These are phyloP conservation scores for Parasarocladium wereldwijsianum DNA, from an alignment of 2,329 filamentous ascomycete species.

Conservation along the genomic window DNA sequence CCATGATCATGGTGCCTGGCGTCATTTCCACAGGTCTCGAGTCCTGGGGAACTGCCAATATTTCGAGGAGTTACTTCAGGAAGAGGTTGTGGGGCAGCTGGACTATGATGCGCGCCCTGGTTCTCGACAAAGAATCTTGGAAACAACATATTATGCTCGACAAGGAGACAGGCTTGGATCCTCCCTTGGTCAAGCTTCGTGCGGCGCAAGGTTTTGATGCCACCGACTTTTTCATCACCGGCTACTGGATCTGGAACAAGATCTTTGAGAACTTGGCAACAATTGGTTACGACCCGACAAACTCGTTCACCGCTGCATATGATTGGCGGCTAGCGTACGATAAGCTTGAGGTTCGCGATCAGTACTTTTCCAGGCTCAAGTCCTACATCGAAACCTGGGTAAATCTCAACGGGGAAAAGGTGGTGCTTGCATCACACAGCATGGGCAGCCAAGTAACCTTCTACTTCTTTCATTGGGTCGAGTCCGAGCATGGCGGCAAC, in stretches of 20 bases:
- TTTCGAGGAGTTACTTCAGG: constrained; percentile 79
- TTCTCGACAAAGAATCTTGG: constrained; percentile 87
- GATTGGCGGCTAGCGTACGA: constrained; percentile 88
- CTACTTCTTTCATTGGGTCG: constrained; percentile 70
- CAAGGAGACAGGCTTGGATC: constrained; percentile 78
- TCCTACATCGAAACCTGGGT: constrained; percentile 77
- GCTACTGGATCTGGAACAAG: constrained; percentile 99
- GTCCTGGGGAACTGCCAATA: constrained; percentile 84
- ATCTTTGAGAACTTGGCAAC: constrained; percentile 94
- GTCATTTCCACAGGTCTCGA: constrained; percentile 96
- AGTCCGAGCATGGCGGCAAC: constrained; percentile 59
- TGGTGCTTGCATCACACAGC: constrained; percentile 79
- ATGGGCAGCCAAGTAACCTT: constrained; percentile 96
- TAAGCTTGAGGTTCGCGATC: constrained; percentile 80
- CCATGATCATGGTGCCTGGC: constrained; percentile 92
- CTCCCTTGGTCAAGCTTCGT: constrained; percentile 75
- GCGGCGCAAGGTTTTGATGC: constrained; percentile 95
- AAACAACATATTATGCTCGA: constrained; percentile 97
- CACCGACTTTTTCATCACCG: constrained; percentile 82
- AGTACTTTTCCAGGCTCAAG: constrained; percentile 87
- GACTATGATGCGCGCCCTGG: constrained; percentile 95
- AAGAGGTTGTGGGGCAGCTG: constrained; percentile 95
- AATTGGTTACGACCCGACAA: constrained; percentile 84
- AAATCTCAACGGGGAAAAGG: constrained; percentile 60
- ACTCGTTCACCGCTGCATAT: constrained; percentile 56